phyloP scores from a whole-genome alignment of 352 stramenopile species.

The Globisporangium solare region DNA sequence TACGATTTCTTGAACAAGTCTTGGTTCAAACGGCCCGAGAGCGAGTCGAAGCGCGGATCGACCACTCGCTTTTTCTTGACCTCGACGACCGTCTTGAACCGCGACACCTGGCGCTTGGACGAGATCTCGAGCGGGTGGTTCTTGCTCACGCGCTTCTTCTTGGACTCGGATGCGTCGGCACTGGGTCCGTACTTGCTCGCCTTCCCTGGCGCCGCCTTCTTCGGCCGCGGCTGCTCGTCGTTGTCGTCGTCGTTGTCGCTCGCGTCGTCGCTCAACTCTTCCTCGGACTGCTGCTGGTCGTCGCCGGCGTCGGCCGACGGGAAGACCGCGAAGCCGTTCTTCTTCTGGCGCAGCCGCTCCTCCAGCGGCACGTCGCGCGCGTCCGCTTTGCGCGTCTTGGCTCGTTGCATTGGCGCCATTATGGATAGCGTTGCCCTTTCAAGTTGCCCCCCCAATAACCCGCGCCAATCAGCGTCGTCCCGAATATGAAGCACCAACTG shows the following conservation, averaged over 20 bases:
- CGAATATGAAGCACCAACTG: not conserved
- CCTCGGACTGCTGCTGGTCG: not conserved
- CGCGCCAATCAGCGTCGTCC: constrained; percentile 9
- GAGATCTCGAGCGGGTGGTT: constrained; percentile 84
- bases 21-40: constrained; percentile 83
- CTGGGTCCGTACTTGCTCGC: constrained; percentile 15
- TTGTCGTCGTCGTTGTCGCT: constrained; percentile 6
- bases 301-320: constrained; percentile 6
- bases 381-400: not conserved
- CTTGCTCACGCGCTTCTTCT: constrained; percentile 62
- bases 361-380: constrained; percentile 72
- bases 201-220: constrained; percentile 12
- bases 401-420: constrained; percentile 3
- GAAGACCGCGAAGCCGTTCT: constrained; percentile 56
- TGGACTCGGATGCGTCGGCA: constrained; percentile 8
- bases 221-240: constrained; percentile 10
- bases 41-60: constrained; percentile 87
- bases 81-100: constrained; percentile 78
- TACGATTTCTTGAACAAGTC: constrained; percentile 88
- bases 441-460: not conserved
- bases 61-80: constrained; percentile 65
- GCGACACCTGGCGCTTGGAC: constrained; percentile 76
- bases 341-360: constrained; percentile 73
- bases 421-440: not conserved
- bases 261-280: not conserved